These are phyloP conservation scores for Rhytidhysteron rufulum DNA, from an alignment of 2,329 filamentous ascomycete species.

Conservation along the genomic window DNA sequence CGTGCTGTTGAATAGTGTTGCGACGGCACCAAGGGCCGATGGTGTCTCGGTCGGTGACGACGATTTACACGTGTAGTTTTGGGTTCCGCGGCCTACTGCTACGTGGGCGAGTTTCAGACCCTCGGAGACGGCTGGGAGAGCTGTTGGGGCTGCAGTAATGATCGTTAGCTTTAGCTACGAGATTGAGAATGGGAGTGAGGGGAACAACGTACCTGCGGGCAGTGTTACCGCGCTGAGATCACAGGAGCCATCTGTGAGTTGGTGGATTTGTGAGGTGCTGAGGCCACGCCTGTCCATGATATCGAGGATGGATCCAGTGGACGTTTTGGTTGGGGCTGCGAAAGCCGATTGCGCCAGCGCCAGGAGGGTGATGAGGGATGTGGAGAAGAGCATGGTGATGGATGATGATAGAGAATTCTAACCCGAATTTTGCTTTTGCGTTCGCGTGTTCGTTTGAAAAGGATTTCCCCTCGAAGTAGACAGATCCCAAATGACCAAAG, in stretches of 20 bases:
- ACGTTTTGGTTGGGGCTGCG: constrained; percentile 29
- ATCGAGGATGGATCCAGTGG: not conserved
- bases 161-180: constrained; percentile 21
- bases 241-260: constrained; percentile 18
- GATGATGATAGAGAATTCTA: not conserved
- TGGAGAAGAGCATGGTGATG: constrained; percentile 31
- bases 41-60: constrained; percentile 59
- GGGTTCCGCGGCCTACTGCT: constrained; percentile 79
- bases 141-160: constrained; percentile 45
- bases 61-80: constrained; percentile 85
- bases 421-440: too few relatives aligned
- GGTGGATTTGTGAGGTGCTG: constrained; percentile 14
- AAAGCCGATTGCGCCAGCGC: constrained; percentile 29
- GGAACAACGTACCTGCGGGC: constrained; percentile 25
- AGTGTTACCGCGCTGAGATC: constrained; percentile 27
- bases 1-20: constrained; percentile 82
- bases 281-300: constrained; percentile 11
- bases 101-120: constrained; percentile 71
- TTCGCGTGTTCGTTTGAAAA: too few relatives aligned
- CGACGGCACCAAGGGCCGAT: constrained; percentile 66
- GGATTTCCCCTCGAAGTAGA: not conserved
- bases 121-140: constrained; percentile 57
- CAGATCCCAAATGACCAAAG: not conserved
- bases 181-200: not conserved
- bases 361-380: constrained; percentile 26